These are phyloP conservation scores for Fusarium bactridioides DNA, from an alignment of 2,329 filamentous ascomycete genomes.

Conservation along the genomic window DNA sequence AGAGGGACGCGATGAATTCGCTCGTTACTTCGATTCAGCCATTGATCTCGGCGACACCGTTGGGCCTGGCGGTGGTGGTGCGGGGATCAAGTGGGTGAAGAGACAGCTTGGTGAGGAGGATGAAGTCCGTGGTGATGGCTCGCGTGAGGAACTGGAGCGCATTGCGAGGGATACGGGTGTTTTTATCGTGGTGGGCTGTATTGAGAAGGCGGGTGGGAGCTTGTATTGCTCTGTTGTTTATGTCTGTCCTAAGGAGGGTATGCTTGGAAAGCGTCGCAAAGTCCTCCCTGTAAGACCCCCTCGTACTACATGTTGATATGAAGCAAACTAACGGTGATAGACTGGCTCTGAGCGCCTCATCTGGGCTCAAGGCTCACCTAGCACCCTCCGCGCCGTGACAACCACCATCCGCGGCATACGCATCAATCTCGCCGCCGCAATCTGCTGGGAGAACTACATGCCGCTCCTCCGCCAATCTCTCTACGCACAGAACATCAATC, in stretches of 20 bases:
- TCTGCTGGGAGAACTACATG: conserved; percentile 99
- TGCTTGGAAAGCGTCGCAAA: conserved; percentile 87
- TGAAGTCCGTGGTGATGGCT: conserved; percentile 62
- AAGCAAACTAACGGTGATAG: conserved; percentile 43
- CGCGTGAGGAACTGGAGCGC: conserved; percentile 78
- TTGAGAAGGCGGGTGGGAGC: conserved; percentile 82
- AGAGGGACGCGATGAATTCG: conserved; percentile 80
- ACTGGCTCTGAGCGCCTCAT: conserved; percentile 84
- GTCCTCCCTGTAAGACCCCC: conserved; percentile 76
- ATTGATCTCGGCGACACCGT: conserved; percentile 85
- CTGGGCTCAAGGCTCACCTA: conserved; percentile 86
- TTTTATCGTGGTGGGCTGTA: conserved; percentile 80
- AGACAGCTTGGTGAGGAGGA: conserved; percentile 56
- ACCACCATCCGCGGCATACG: conserved; percentile 81
- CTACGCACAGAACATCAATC: conserved; percentile 89
- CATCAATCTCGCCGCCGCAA: conserved; percentile 83
- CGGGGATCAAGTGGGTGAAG: conserved; percentile 75
- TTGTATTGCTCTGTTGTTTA: conserved; percentile 86
- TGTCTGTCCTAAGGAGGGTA: conserved; percentile 75
- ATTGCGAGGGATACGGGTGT: conserved; percentile 81
- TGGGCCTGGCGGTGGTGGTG: conserved; percentile 66
- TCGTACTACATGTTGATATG: too few relatives aligned
- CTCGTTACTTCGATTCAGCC: conserved; percentile 79
- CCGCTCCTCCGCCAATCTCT: conserved; percentile 83
- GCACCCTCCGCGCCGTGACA: conserved; percentile 79